Evolutionary conservation across 2,329 filamentous ascomycete genomes (phyloP).

Genomic region (Aspergillus awamori): DNA sequence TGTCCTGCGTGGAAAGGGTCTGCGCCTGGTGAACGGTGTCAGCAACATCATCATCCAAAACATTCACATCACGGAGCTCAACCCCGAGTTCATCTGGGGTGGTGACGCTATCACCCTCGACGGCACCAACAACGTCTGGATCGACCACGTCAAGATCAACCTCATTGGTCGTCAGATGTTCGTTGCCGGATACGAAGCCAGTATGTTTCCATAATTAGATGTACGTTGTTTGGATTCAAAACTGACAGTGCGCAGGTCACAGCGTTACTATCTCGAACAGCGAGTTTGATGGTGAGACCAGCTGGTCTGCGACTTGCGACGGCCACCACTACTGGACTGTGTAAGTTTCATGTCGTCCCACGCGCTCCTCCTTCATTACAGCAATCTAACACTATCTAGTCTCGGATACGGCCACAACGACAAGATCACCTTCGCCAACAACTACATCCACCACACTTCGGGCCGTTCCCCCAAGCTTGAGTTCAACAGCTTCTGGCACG

Average conservation of each 20-base stretch:
- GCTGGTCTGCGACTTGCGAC: conserved; percentile 60
- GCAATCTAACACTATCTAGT: conserved; percentile 15
- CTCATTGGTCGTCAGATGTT: conserved; percentile 40
- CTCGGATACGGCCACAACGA: conserved; percentile 60
- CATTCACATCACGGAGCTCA: conserved; percentile 55
- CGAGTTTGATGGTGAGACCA: conserved; percentile 59
- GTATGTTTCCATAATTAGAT: conserved; percentile 49
- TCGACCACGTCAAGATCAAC: conserved; percentile 51
- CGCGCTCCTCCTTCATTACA: not conserved
- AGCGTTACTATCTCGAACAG: conserved; percentile 54
- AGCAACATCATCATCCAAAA: conserved; percentile 64
- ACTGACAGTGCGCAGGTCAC: conserved; percentile 33
- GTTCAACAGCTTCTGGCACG: conserved; percentile 59
- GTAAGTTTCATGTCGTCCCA: conserved; percentile 11
- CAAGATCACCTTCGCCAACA: conserved; percentile 60
- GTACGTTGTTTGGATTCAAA: conserved; percentile 37
- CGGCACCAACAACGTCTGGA: conserved; percentile 47
- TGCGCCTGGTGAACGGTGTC: conserved; percentile 48
- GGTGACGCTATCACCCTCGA: conserved; percentile 59
- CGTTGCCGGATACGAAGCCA: conserved; percentile 28
- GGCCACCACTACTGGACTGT: conserved; percentile 62
- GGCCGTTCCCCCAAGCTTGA: conserved; percentile 61
- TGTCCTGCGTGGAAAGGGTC: conserved; percentile 59
- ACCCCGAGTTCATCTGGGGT: conserved; percentile 61
- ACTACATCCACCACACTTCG: conserved; percentile 62